Conservation (phyloP, 2,329 filamentous ascomycete species). For the Bipolaris oryzae region DNA sequence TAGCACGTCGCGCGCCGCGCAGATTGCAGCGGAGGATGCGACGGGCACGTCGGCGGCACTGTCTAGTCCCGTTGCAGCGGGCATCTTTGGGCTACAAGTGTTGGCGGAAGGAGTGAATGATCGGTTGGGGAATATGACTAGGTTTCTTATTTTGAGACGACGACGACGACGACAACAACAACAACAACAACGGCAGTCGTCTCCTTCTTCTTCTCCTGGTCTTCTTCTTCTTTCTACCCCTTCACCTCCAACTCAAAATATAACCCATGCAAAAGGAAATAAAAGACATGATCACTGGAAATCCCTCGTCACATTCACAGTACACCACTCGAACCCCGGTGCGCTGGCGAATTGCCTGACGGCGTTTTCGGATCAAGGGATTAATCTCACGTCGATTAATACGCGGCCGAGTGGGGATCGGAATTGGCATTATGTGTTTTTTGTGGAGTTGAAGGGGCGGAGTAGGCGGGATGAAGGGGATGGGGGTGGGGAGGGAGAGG, state of each 20-base stretch:
- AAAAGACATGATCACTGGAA: conserved; percentile 55
- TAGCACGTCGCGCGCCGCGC: conserved; percentile 83
- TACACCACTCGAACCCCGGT: conserved; percentile 78
- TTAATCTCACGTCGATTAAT: conserved; percentile 92
- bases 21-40: conserved; percentile 69
- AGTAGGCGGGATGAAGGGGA: conserved; percentile 58
- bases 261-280: no score
- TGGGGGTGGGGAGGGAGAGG: conserved; percentile 56
- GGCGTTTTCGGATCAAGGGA: conserved; percentile 72
- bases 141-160: conserved; percentile 62
- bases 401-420: conserved; percentile 75
- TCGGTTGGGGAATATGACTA: conserved; percentile 74
- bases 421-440: conserved; percentile 92
- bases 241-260: no score
- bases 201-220: neutral
- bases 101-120: conserved; percentile 76
- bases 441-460: conserved; percentile 83
- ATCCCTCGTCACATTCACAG: conserved; percentile 78
- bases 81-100: conserved; percentile 69
- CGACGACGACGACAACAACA: no score
- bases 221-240: no score
- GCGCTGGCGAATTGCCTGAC: conserved; percentile 79
- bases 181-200: no score
- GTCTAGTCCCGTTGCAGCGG: conserved; percentile 74
- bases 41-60: conserved; percentile 74